phyloP scores from a whole-genome alignment of 352 stramenopile species.

The Pythium pyrilobum region DNA sequence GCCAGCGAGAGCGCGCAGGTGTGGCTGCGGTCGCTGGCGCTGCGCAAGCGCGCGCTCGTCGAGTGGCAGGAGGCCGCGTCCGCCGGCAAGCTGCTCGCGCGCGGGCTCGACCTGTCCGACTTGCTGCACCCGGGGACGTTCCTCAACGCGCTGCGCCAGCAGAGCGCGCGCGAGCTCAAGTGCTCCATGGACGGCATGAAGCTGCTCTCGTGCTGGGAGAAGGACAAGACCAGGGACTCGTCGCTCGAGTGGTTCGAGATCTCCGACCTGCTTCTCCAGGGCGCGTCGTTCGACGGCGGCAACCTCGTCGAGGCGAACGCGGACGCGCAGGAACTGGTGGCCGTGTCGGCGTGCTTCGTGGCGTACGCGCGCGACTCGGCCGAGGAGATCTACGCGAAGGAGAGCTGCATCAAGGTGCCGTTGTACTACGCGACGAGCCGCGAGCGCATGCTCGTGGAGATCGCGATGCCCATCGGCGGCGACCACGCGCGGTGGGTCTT shows the following conservation, averaged over 20 bases:
- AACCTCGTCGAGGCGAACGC: conserved; percentile 70
- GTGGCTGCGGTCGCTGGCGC: conserved; percentile 81
- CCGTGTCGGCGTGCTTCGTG: conserved; percentile 76
- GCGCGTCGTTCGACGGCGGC: conserved; percentile 79
- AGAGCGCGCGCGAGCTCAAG: conserved; percentile 78
- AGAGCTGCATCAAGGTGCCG: conserved; percentile 68
- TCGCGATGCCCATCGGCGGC: conserved; percentile 68
- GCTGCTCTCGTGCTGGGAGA: conserved; percentile 86
- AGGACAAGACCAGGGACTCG: conserved; percentile 38
- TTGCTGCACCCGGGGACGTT: conserved; percentile 93
- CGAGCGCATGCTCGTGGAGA: conserved; percentile 78
- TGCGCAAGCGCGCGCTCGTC: conserved; percentile 73
- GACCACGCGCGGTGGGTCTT: conserved; percentile 77
- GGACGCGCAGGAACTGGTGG: conserved; percentile 80
- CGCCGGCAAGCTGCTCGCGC: conserved; percentile 60
- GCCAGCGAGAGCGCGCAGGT: conserved; percentile 55
- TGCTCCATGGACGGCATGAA: conserved; percentile 90
- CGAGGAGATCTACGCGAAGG: conserved; percentile 71
- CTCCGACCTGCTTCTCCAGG: conserved; percentile 77
- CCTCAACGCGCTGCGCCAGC: conserved; percentile 91
- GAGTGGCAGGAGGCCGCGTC: conserved; percentile 75
- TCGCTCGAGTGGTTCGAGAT: conserved; percentile 81
- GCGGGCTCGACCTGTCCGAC: conserved; percentile 85
- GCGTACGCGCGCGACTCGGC: conserved; percentile 75
- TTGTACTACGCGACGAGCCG: conserved; percentile 77